Evolutionary conservation across 495 filamentous ascomycete genomes (phyloP).

Genomic region (Hypoxylon lienhwacheense): DNA sequence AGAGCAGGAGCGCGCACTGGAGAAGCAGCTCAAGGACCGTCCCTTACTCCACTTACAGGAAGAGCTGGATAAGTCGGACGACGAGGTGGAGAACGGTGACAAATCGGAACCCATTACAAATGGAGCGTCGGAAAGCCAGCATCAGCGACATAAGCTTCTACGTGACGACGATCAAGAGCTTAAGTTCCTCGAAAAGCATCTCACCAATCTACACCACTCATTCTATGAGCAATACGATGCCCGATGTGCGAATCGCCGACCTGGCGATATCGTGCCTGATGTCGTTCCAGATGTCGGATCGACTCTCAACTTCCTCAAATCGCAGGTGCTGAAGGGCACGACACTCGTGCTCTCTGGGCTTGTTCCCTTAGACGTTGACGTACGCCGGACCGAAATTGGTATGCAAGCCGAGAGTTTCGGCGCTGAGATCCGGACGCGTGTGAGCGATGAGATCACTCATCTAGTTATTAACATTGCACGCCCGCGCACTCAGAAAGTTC

Average conservation of each 20-base stretch:
- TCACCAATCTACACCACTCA: conserved; percentile 70
- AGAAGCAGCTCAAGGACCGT: conserved; percentile 84
- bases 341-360: conserved; percentile 86
- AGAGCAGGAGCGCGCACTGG: conserved; percentile 80
- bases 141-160: conserved; percentile 72
- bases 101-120: conserved; percentile 27
- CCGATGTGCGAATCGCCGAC: conserved; percentile 33
- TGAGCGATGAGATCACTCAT: conserved; percentile 52
- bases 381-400: conserved; percentile 74
- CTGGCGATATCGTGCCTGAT: conserved; percentile 44
- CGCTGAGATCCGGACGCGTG: conserved; percentile 64
- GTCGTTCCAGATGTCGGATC: conserved; percentile 82
- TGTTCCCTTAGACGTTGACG: conserved; percentile 76
- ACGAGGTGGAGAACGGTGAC: conserved; percentile 51
- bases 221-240: conserved; percentile 84
- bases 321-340: conserved; percentile 65
- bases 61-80: conserved; percentile 80
- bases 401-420: conserved; percentile 85
- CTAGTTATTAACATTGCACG: conserved; percentile 56
- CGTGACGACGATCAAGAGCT: conserved; percentile 85
- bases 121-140: conserved; percentile 40
- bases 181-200: conserved; percentile 66
- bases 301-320: conserved; percentile 79
- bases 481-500: conserved; percentile 86
- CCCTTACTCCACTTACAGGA: conserved; percentile 88